These are phyloP conservation scores for Diplodia sapinea DNA, from an alignment of 2,329 filamentous ascomycete genomes.

Conservation along the genomic window DNA sequence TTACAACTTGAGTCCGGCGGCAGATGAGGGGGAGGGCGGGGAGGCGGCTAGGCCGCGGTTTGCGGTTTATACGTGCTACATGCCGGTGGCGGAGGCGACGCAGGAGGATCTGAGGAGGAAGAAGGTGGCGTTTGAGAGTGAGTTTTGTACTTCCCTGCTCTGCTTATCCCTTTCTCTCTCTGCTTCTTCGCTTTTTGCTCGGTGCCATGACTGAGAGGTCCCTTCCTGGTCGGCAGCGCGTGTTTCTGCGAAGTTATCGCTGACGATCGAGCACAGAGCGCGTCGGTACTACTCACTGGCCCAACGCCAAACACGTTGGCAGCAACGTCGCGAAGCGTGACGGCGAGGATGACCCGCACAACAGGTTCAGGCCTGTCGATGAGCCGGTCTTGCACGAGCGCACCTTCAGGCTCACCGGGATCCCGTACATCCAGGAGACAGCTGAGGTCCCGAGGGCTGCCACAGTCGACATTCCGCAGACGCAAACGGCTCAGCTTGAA, in stretches of 20 bases:
- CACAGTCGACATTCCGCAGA: neutral
- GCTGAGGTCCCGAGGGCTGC: neutral
- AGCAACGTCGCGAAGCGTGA: slow-evolving; percentile 43
- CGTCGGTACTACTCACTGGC: slow-evolving; percentile 46
- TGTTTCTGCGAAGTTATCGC: neutral
- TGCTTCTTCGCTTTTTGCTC: too few relatives aligned
- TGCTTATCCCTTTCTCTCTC: too few relatives aligned
- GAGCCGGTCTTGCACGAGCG: slow-evolving; percentile 51
- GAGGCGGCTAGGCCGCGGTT: slow-evolving; percentile 40
- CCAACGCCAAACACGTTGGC: slow-evolving; percentile 44
- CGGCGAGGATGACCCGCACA: slow-evolving; percentile 43
- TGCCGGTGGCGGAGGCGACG: slow-evolving; percentile 44
- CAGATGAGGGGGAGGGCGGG: too few relatives aligned
- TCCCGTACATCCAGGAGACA: slow-evolving; percentile 50
- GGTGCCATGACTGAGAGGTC: neutral
- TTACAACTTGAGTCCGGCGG: slow-evolving; percentile 43
- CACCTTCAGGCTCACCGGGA: slow-evolving; percentile 55
- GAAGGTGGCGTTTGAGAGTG: slow-evolving; percentile 38
- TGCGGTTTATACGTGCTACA: slow-evolving; percentile 46
- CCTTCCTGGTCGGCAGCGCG: neutral
- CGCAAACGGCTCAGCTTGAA: neutral
- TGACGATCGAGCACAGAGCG: slow-evolving; percentile 36
- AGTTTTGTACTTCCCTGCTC: neutral
- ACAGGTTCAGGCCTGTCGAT: slow-evolving; percentile 48
- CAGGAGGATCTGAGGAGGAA: slow-evolving; percentile 45